Conservation (phyloP, 2,329 filamentous ascomycete genomes). For the Aspergillus pseudoglaucus region DNA sequence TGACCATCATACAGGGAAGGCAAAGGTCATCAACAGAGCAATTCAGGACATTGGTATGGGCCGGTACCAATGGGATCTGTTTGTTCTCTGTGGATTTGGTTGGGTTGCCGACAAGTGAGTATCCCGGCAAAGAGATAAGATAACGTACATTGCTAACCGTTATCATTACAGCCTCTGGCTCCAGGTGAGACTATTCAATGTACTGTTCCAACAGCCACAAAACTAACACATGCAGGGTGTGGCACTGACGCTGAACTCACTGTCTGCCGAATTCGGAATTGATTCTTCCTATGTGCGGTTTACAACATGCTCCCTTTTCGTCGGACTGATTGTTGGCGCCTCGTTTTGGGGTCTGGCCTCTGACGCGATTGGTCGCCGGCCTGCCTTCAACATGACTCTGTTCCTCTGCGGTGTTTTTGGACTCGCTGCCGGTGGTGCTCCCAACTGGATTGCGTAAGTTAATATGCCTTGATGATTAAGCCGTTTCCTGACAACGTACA, state of each 20-base stretch:
- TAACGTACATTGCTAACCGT: background rate
- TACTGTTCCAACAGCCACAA: background rate
- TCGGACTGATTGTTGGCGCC: conserved; percentile 69
- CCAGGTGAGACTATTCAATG: conserved; percentile 43
- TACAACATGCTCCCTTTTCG: conserved; percentile 67
- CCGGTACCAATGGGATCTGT: conserved; percentile 64
- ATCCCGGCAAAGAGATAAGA: background rate
- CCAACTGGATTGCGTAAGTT: conserved; percentile 53
- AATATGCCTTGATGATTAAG: background rate
- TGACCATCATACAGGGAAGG: conserved; percentile 52
- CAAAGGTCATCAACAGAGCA: conserved; percentile 75
- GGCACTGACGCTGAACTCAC: conserved; percentile 66
- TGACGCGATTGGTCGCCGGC: conserved; percentile 67
- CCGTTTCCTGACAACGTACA: no score
- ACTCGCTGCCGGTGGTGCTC: conserved; percentile 60
- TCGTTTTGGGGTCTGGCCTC: conserved; percentile 73
- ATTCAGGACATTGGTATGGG: conserved; percentile 56
- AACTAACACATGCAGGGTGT: conserved; percentile 52
- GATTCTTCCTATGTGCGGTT: conserved; percentile 67
- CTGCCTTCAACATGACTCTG: conserved; percentile 73
- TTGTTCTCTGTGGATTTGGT: conserved; percentile 73
- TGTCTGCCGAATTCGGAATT: conserved; percentile 65
- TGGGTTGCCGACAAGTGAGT: conserved; percentile 79
- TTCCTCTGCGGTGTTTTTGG: conserved; percentile 69
- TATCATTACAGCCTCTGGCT: conserved; percentile 58